Conservation (phyloP, 768 basidiomycete species). For the Pluteus cervinus region DNA sequence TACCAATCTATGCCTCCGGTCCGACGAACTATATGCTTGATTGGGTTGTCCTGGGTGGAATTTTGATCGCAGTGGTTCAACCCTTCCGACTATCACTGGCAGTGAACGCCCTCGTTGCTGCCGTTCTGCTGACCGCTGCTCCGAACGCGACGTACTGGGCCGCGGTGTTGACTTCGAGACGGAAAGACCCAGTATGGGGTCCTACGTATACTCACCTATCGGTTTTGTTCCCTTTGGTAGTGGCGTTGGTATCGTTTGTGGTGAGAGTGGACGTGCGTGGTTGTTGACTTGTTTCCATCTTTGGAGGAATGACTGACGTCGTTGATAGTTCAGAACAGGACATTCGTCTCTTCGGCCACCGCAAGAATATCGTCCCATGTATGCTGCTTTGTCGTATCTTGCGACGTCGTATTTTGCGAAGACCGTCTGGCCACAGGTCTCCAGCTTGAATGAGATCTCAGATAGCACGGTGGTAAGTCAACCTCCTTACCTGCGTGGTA, state of each 20-base stretch:
- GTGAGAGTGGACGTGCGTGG: constrained; percentile 17
- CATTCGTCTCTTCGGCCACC: no score
- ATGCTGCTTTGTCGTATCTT: no score
- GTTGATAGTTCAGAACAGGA: no score
- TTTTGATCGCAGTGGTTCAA: constrained; percentile 31
- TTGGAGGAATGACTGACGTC: no score
- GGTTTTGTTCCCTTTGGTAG: constrained; percentile 53
- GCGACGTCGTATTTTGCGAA: no score
- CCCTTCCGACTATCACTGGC: constrained; percentile 29
- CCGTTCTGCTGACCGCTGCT: constrained; percentile 34
- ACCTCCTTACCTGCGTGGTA: no score
- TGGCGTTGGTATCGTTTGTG: constrained; percentile 41
- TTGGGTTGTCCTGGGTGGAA: constrained; percentile 25
- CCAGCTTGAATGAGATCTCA: no score
- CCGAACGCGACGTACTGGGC: constrained; percentile 68
- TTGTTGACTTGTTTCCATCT: constrained; percentile 8
- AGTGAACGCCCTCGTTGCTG: constrained; percentile 29
- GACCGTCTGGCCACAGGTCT: no score
- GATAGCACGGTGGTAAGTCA: no score
- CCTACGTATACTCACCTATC: constrained; percentile 51
- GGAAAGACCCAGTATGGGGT: constrained; percentile 46
- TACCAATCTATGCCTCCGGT: constrained; percentile 62
- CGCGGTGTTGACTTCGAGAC: constrained; percentile 51
- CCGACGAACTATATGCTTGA: constrained; percentile 48
- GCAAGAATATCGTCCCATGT: no score